Evolutionary conservation across 1,284 basidiomycete species (phyloP), one percentile per base, ranked within the genome.

Genomic region (Malassezia slooffiae): DNA sequence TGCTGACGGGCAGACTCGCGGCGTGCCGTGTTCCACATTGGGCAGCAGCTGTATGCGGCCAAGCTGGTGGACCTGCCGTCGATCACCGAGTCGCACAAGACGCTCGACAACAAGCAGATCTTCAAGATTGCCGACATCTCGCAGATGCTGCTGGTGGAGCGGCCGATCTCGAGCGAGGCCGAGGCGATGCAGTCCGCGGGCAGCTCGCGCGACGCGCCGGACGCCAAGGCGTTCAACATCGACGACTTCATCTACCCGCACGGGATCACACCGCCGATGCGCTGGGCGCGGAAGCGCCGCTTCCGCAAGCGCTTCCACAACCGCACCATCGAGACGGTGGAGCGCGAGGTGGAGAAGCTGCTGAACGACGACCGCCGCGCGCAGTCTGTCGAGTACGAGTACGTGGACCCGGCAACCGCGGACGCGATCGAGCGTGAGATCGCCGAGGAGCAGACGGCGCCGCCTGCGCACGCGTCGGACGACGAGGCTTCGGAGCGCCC

Each of bases 121-220:
- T 95, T 97, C 76, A 99, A 99, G 72, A 84, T 93, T 1, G 89
- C 89, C 23, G 93, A 99, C 67, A 95, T 99, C 71, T 90, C 85
- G 71, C 89, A 69, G 54, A 67, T 69, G 65, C 57, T 69, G 2
- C 55, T 69, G 1, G 61, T 66, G 13, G 57, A 59, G 34, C 55
- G 54, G 28, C 47, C 49, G 33, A 56, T 65, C 32, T 34, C 51
- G 3, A 56, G 58, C 29, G 66, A 69, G 48, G 75, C 83, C 44
- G 81, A 79, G 36, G 77, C 91, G 38, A 75, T 79, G 17, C 79
- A 76, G 45, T 84, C 89, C 63, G 78, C 82, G 15, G 74, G 62
- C 15, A 70, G 72, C 21, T 69, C 68, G 1, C 42, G 50, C 10
- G 50, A 42, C 53, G 61, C 71, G 31, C 62, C 74, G 32, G 39